These are phyloP conservation scores for Diplodia corticola DNA, from an alignment of 2,329 filamentous ascomycete species.

Conservation along the genomic window DNA sequence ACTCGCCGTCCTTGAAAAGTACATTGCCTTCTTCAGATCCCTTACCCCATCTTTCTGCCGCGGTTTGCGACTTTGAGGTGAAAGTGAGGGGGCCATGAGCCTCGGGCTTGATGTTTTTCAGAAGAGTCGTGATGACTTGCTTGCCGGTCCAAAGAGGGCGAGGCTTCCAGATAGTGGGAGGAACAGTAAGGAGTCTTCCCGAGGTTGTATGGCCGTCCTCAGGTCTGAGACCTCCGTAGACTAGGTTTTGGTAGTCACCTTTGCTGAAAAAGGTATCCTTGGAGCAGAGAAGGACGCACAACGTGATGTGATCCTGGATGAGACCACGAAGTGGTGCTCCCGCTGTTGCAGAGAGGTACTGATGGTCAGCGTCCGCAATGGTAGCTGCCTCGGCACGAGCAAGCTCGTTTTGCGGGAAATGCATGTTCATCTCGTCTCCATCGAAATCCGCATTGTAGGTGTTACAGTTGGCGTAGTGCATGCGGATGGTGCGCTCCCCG, in stretches of 20 bases:
- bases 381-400: constrained; percentile 89
- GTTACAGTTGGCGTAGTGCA: constrained; percentile 99
- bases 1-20: constrained; percentile 80
- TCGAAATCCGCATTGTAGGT: constrained; percentile 99
- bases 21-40: constrained; percentile 76
- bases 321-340: constrained; percentile 92
- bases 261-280: constrained; percentile 88
- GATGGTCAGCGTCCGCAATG: constrained; percentile 94
- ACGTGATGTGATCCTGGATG: constrained; percentile 97
- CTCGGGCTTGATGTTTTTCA: constrained; percentile 85
- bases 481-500: constrained; percentile 94
- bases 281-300: constrained; percentile 86
- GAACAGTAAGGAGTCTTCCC: constrained; percentile 77
- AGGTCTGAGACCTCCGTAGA: constrained; percentile 85
- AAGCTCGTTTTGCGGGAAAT: constrained; percentile 96
- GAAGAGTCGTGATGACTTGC: constrained; percentile 87
- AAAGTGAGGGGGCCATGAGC: constrained; percentile 77
- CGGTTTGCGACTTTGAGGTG: constrained; percentile 74
- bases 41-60: constrained; percentile 77
- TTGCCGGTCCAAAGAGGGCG: constrained; percentile 89
- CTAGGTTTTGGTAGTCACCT: constrained; percentile 87
- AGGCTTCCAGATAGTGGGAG: constrained; percentile 81
- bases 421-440: constrained; percentile 99
- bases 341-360: constrained; percentile 91
- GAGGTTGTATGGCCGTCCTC: constrained; percentile 85